Evolutionary conservation across 192 early-diverging fungal genomes (phyloP), one percentile per base, ranked within the genome.

Genomic region (Entrophospora sp.): DNA sequence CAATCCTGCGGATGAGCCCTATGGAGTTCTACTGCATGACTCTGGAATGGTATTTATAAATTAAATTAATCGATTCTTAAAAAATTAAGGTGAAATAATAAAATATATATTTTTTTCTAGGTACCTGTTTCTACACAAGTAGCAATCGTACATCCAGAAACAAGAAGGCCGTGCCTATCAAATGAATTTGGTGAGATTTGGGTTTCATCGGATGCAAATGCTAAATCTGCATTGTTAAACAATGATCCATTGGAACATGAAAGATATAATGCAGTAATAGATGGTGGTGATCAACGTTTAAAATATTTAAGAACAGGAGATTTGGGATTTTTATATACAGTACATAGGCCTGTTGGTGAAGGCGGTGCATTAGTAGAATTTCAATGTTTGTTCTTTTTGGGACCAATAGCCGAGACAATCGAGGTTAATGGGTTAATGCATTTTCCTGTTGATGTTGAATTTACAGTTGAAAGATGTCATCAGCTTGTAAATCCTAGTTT

Each of bases 131-230:
- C 86, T 63, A 90, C 92, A 0, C 86, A 89, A 74, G 80, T 91
- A 28, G 92, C 89, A 25, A 92, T 94, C 56, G 87, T 94, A 30
- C 83, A 94, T 52, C 89, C 91, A 1, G 79, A 79, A 55, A 90
- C 91, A 12, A 78, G 79, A 9, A 75, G 69, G n/a, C 75, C 90
- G 7, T 85, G 89, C 65, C 71, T 81, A 5, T 81, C 81, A 4
- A 83, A 89, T 37, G 78, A 82, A 45, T 76, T 92, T 55, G 92
- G 92, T 43, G 92, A 92, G 75, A 91, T 94, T 13, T 94, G 90
- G 90, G 90, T 94, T 13, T 84, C 77, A 25, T 87, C 83, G 16
- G 79, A 84, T 38, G 43, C 75, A 27, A 85, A 81, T 67, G 75
- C 75, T 4, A 75, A 78, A 45, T 75, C 76, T 1, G 79, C 74